Evolutionary conservation across 345 rosid genomes (phyloP).

Genomic region (Pelargonium nanum): DNA sequence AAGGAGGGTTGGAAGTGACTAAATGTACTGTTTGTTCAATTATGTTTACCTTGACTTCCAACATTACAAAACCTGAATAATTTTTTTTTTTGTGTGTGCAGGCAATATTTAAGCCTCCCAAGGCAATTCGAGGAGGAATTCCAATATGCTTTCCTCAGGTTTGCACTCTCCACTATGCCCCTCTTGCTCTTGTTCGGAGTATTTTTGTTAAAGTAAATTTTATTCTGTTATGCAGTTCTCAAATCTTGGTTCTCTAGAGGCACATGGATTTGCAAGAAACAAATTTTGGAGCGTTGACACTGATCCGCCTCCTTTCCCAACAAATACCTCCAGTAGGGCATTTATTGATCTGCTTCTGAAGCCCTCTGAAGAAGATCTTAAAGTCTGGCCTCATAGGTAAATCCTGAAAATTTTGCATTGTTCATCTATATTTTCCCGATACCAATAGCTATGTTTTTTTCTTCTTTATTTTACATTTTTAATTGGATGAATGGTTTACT

Average conservation of each 20-base stretch:
- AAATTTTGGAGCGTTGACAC: constrained; percentile 70
- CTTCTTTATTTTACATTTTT: not conserved
- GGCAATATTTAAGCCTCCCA: constrained; percentile 75
- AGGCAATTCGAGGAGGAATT: constrained; percentile 92
- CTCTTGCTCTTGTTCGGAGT: constrained; percentile 3
- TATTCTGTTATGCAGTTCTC: constrained; percentile 45
- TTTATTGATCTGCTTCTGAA: constrained; percentile 65
- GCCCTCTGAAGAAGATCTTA: constrained; percentile 73
- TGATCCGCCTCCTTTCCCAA: constrained; percentile 65
- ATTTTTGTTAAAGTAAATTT: constrained; percentile 10
- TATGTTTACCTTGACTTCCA: not conserved
- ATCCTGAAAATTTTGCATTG: constrained; percentile 10
- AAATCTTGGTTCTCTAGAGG: constrained; percentile 56
- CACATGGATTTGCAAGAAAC: constrained; percentile 91
- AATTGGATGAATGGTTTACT: constrained; percentile 2
- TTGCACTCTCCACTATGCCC: constrained; percentile 16
- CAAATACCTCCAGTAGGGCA: constrained; percentile 34
- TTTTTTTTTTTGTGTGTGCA: constrained; percentile 13
- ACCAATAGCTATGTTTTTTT: not conserved
- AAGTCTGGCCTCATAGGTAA: constrained; percentile 82
- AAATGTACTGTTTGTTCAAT: not conserved
- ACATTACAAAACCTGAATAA: not conserved
- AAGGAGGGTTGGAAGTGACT: not conserved
- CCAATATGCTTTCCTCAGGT: constrained; percentile 96
- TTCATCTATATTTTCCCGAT: not conserved